Conservation (phyloP, 768 basidiomycete genomes). For the Saitozyma podzolica region DNA sequence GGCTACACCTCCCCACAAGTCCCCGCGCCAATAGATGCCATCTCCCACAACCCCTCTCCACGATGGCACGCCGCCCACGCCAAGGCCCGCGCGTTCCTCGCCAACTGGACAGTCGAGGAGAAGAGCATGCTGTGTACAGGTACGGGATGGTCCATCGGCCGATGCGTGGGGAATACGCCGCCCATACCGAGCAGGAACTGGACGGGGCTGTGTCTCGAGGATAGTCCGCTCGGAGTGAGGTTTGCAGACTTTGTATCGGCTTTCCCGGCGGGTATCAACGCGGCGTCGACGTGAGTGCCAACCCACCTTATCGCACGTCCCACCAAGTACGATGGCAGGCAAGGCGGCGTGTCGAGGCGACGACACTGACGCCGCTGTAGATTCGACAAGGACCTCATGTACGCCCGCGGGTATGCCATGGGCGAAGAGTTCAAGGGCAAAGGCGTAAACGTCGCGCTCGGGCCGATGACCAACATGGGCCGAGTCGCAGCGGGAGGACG, state of each 20-base stretch:
- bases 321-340: no score
- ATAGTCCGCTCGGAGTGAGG: constrained; percentile 75
- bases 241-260: constrained; percentile 69
- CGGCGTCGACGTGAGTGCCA: constrained; percentile 69
- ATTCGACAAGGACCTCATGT: constrained; percentile 75
- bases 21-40: constrained; percentile 13
- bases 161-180: constrained; percentile 50
- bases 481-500: constrained; percentile 70
- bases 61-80: constrained; percentile 45
- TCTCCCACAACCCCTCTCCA: constrained; percentile 6
- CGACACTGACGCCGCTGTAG: constrained; percentile 39
- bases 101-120: constrained; percentile 60
- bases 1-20: constrained; percentile 22
- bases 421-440: constrained; percentile 79
- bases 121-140: constrained; percentile 64
- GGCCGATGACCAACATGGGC: constrained; percentile 85
- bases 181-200: constrained; percentile 37
- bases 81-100: constrained; percentile 50
- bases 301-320: neutral
- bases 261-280: constrained; percentile 82
- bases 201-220: constrained; percentile 50
- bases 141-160: constrained; percentile 46
- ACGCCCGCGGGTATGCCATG: constrained; percentile 72
- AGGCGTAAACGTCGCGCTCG: constrained; percentile 72
- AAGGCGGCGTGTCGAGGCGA: neutral